Evolutionary conservation across 2,329 filamentous ascomycete genomes (phyloP).

Genomic region (Microdochium bolleyi): DNA sequence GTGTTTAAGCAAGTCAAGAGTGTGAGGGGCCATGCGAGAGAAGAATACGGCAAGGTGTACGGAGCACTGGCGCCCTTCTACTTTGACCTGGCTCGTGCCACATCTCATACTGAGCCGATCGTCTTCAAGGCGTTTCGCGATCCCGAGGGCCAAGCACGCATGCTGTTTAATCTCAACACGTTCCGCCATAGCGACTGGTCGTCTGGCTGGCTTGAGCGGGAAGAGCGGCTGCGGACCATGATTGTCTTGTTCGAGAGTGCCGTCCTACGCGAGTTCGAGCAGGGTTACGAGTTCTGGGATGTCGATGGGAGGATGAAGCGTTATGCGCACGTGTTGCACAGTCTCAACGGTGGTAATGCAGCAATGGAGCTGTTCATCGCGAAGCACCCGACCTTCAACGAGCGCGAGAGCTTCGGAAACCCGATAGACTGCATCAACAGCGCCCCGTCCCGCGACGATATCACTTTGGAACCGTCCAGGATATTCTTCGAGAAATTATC

Average conservation of each 20-base stretch:
- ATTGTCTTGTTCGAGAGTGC: slow-evolving; percentile 82
- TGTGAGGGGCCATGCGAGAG: slow-evolving; percentile 73
- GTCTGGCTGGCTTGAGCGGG: slow-evolving; percentile 62
- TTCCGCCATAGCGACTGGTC: slow-evolving; percentile 80
- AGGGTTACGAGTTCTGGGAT: slow-evolving; percentile 83
- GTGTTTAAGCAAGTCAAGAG: slow-evolving; percentile 67
- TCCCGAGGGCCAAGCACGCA: slow-evolving; percentile 83
- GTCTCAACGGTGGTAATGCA: slow-evolving; percentile 71
- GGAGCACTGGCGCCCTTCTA: slow-evolving; percentile 86
- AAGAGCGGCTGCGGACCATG: slow-evolving; percentile 67
- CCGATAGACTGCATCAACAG: slow-evolving; percentile 76
- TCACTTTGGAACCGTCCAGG: slow-evolving; percentile 73
- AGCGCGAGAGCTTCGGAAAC: slow-evolving; percentile 62
- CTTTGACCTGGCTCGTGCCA: slow-evolving; percentile 65
- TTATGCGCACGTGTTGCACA: slow-evolving; percentile 79
- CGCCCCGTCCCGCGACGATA: slow-evolving; percentile 47
- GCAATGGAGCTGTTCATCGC: slow-evolving; percentile 81
- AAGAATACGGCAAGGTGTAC: slow-evolving; percentile 88
- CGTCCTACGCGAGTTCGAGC: slow-evolving; percentile 84
- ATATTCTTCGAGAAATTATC: slow-evolving; percentile 72
- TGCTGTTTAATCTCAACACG: slow-evolving; percentile 70
- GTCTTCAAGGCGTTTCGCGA: slow-evolving; percentile 83
- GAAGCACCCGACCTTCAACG: slow-evolving; percentile 76
- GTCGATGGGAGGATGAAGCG: slow-evolving; percentile 81
- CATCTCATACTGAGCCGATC: slow-evolving; percentile 69